Conservation (phyloP, 2,329 filamentous ascomycete species). For the Penicillium sp. region DNA sequence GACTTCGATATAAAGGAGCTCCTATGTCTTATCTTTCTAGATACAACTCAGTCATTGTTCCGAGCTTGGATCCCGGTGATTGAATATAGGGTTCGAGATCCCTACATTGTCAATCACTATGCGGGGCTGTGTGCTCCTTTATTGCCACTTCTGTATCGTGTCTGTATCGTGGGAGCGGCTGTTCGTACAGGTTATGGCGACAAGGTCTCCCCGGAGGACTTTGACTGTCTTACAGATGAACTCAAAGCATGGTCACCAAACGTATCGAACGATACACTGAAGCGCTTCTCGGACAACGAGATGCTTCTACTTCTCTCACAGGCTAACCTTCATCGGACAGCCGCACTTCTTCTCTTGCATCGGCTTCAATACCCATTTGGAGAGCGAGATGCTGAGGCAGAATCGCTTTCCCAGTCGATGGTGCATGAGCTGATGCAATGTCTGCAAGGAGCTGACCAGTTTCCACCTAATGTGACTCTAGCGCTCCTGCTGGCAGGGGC, state of each 20-base stretch:
- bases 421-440: not conserved
- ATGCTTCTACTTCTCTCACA: slow-evolving; percentile 3
- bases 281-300: not conserved
- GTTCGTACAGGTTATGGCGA: not conserved
- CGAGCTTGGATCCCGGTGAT: slow-evolving; percentile 1
- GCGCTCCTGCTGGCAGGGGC: slow-evolving; percentile 1
- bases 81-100: not conserved
- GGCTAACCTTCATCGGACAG: not conserved
- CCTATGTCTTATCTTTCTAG: slow-evolving; percentile 2
- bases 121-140: slow-evolving; percentile 2
- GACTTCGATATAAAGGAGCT: not conserved
- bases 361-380: slow-evolving; percentile 1
- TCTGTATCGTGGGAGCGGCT: not conserved
- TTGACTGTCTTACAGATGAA: not conserved
- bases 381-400: not conserved
- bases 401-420: not conserved
- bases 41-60: slow-evolving; percentile 2
- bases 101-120: slow-evolving; percentile 1
- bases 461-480: slow-evolving; percentile 2
- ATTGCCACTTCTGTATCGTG: slow-evolving; percentile 2
- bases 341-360: slow-evolving; percentile 2
- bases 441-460: not conserved
- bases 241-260: not conserved
- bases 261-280: not conserved
- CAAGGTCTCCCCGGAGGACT: not conserved